These are phyloP conservation scores for Trichophyton mentagrophytes DNA, from an alignment of 2,329 filamentous ascomycete species.

Conservation along the genomic window DNA sequence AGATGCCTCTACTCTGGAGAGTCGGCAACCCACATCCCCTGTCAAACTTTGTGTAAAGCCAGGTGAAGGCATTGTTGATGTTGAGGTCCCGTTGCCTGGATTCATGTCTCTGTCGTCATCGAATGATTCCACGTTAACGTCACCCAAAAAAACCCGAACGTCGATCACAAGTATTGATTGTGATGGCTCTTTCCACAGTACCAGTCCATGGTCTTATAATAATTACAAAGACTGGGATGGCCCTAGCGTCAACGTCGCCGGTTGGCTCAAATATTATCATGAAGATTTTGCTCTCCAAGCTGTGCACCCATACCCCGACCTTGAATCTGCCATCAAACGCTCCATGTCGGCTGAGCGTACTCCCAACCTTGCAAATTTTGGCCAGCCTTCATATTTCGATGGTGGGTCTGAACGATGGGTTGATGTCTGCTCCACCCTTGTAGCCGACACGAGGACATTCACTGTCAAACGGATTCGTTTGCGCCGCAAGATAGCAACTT, in stretches of 20 bases:
- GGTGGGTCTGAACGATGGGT: slow-evolving; percentile 38
- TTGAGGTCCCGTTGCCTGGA: slow-evolving; percentile 44
- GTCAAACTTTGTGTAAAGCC: slow-evolving; percentile 42
- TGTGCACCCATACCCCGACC: slow-evolving; percentile 40
- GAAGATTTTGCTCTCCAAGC: slow-evolving; percentile 49
- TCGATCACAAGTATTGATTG: slow-evolving; percentile 43
- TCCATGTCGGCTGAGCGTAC: slow-evolving; percentile 46
- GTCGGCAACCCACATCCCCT: slow-evolving; percentile 29
- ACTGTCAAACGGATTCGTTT: slow-evolving; percentile 45
- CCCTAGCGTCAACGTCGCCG: slow-evolving; percentile 43
- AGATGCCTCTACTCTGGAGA: background rate
- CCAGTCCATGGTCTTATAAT: slow-evolving; percentile 22
- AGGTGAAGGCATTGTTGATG: slow-evolving; percentile 47
- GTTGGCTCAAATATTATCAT: slow-evolving; percentile 45
- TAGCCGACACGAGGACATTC: slow-evolving; percentile 43
- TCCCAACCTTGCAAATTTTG: slow-evolving; percentile 20
- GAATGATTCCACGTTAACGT: slow-evolving; percentile 34
- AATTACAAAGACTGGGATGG: slow-evolving; percentile 29
- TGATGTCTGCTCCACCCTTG: slow-evolving; percentile 44
- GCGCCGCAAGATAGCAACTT: slow-evolving; percentile 32
- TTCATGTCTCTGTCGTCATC: slow-evolving; percentile 37
- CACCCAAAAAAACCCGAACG: slow-evolving; percentile 31
- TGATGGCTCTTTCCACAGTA: slow-evolving; percentile 32
- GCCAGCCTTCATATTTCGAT: slow-evolving; percentile 21
- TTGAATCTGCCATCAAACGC: slow-evolving; percentile 43